Conservation (phyloP, 176 grass and related monocot species). For the Cenchrus purpureus region DNA sequence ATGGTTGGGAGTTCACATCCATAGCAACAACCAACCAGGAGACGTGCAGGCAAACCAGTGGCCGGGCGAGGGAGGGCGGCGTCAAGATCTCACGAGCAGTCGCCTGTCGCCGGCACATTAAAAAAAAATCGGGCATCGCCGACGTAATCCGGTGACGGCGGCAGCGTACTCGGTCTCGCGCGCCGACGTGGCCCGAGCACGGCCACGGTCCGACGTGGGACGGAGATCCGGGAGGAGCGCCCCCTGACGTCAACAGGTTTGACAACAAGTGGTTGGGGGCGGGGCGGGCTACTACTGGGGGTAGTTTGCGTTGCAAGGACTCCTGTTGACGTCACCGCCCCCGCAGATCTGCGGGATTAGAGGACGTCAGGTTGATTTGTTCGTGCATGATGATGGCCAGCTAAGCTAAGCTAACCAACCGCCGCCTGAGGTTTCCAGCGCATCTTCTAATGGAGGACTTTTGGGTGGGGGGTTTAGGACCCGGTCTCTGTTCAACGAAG, state of each 20-base stretch:
- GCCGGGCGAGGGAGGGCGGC: background rate
- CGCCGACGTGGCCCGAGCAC: conserved; percentile 33
- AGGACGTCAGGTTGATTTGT: conserved; percentile 17
- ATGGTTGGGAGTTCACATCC: conserved; percentile 13
- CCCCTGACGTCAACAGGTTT: conserved; percentile 37
- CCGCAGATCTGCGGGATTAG: background rate
- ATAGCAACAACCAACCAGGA: conserved; percentile 1
- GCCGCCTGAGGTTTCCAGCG: background rate
- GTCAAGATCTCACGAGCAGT: conserved; percentile 9
- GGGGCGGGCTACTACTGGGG: background rate
- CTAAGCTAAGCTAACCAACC: background rate
- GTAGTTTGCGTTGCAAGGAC: background rate
- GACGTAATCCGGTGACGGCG: conserved; percentile 18
- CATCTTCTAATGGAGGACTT: conserved; percentile 15
- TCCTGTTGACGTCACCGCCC: conserved; percentile 2
- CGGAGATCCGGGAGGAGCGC: conserved; percentile 40
- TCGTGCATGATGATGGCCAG: background rate
- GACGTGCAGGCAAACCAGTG: conserved; percentile 20
- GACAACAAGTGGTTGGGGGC: conserved; percentile 36
- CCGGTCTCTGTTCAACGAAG: conserved; percentile 22
- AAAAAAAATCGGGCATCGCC: background rate
- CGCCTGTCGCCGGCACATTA: background rate
- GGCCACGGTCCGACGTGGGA: conserved; percentile 42
- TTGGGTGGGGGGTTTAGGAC: conserved; percentile 15
- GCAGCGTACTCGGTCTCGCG: conserved; percentile 2